Conservation (phyloP, 1,284 basidiomycete species). For the Gymnopus androsaceus region DNA sequence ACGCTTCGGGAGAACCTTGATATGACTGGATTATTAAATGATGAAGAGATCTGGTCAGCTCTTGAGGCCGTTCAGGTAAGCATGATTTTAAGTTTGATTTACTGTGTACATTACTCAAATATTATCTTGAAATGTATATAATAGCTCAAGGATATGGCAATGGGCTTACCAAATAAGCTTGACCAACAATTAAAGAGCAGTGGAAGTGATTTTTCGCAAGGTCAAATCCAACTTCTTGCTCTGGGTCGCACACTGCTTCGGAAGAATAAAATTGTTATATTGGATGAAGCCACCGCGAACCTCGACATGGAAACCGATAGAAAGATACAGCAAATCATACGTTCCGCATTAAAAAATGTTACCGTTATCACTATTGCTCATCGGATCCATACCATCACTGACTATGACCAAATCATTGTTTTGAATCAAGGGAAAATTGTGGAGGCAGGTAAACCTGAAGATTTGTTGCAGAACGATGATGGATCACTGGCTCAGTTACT, state of each 20-base stretch:
- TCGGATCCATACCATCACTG: conserved; percentile 2
- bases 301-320: conserved; percentile 4
- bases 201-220: neutral
- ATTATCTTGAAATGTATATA: too few species aligned
- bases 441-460: too few species aligned
- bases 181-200: too few species aligned
- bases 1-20: conserved; percentile 3
- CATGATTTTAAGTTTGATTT: too few species aligned
- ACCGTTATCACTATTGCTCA: conserved; percentile 7
- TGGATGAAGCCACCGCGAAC: conserved; percentile 5
- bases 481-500: too few species aligned
- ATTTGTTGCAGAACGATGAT: too few species aligned
- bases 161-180: too few species aligned
- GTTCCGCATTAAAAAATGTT: neutral
- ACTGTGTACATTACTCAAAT: too few species aligned
- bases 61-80: conserved; percentile 16
- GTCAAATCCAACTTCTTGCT: conserved; percentile 3
- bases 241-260: neutral
- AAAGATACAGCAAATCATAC: neutral
- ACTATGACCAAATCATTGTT: conserved; percentile 6
- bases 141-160: too few species aligned
- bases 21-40: neutral
- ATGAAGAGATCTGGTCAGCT: conserved; percentile 1
- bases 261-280: neutral
- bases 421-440: neutral